Conservation (phyloP, 768 basidiomycete genomes). For the Russula sp. region DNA sequence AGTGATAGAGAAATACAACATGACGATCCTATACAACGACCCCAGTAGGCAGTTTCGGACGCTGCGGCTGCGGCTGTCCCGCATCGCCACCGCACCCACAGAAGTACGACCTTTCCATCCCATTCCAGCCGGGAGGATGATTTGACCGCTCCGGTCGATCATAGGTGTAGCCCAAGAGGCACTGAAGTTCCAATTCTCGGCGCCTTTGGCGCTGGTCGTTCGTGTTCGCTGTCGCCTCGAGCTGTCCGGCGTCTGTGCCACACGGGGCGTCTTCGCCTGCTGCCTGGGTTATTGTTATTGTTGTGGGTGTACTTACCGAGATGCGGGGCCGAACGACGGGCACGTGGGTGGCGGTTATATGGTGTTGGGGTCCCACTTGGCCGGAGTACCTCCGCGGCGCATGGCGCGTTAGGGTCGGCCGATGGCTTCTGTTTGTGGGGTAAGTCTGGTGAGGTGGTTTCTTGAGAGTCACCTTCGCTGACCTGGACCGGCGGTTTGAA, state of each 20-base stretch:
- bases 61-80: background rate
- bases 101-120: constrained; percentile 27
- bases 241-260: constrained; percentile 13
- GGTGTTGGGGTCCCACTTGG: background rate
- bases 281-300: background rate
- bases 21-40: background rate
- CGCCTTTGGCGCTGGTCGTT: constrained; percentile 21
- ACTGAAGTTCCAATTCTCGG: constrained; percentile 11
- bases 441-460: background rate
- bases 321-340: constrained; percentile 24
- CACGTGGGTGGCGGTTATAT: constrained; percentile 5
- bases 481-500: background rate
- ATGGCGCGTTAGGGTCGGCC: background rate
- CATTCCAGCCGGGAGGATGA: constrained; percentile 26
- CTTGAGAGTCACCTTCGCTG: background rate
- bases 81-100: background rate
- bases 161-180: background rate
- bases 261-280: background rate
- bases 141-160: constrained; percentile 25
- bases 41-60: constrained; percentile 6
- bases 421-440: constrained; percentile 16
- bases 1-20: background rate
- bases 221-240: constrained; percentile 25
- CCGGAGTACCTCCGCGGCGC: background rate
- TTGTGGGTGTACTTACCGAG: constrained; percentile 6